phyloP scores from a whole-genome alignment of 495 filamentous ascomycete species.

The Baudoinia panamericana region DNA sequence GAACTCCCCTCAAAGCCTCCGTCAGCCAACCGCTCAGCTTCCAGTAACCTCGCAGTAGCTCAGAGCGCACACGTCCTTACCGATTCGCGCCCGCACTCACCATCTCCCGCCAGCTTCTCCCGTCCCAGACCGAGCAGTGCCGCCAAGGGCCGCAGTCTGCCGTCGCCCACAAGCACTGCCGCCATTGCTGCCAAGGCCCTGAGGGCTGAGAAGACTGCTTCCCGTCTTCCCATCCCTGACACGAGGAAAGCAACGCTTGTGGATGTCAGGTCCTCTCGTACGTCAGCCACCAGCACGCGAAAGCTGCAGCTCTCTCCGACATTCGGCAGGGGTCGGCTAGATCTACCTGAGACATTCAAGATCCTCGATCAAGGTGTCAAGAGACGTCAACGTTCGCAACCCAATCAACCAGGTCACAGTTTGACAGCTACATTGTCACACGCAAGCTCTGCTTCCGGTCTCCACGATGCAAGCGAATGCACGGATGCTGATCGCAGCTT shows the following conservation, averaged over 20 bases:
- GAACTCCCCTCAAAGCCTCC: too few relatives aligned
- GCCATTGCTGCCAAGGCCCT: background rate
- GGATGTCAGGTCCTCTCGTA: conserved; percentile 6
- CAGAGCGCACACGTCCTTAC: background rate
- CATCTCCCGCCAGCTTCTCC: conserved; percentile 18
- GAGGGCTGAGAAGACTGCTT: conserved; percentile 14
- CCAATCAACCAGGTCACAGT: background rate
- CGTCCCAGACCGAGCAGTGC: conserved; percentile 12
- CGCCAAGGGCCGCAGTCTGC: background rate
- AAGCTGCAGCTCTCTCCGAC: background rate
- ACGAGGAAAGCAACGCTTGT: conserved; percentile 16
- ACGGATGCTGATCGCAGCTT: background rate
- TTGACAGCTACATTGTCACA: background rate
- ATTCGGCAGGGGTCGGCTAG: conserved; percentile 16
- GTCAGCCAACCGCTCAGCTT: too few relatives aligned
- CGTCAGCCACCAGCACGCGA: background rate
- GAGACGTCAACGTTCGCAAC: conserved; percentile 7
- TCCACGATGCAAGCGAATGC: background rate
- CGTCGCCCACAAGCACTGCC: background rate
- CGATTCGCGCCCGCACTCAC: conserved; percentile 7
- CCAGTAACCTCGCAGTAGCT: too few relatives aligned
- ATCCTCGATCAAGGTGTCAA: conserved; percentile 19
- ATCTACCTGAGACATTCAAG: conserved; percentile 9
- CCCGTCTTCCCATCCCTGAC: conserved; percentile 19
- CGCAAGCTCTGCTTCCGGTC: background rate